phyloP scores from a whole-genome alignment of 495 filamentous ascomycete genomes.

The Neohortaea acidophila region DNA sequence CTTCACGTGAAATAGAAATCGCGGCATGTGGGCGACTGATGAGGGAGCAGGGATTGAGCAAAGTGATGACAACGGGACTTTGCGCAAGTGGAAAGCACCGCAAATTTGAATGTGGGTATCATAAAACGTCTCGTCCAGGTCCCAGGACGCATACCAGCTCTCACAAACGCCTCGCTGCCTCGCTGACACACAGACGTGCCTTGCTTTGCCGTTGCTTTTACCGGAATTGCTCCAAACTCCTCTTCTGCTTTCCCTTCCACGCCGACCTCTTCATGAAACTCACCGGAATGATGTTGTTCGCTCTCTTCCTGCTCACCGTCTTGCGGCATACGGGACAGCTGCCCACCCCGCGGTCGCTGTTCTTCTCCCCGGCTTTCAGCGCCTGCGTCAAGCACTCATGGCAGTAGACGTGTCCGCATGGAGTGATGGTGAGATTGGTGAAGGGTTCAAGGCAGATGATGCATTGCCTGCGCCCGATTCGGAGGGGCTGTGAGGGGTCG shows the following conservation, averaged over 20 bases:
- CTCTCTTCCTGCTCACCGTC: conserved; percentile 17
- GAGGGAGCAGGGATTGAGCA: no score
- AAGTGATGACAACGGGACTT: no score
- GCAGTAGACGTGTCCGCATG: conserved; percentile 81
- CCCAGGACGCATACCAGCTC: no score
- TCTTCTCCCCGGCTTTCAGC: conserved; percentile 44
- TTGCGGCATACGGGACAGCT: conserved; percentile 28
- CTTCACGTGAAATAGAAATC: no score
- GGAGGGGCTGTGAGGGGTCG: conserved; percentile 34
- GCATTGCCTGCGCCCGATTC: conserved; percentile 47
- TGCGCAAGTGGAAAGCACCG: no score
- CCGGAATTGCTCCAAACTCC: background rate
- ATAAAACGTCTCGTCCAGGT: no score
- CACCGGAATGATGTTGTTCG: conserved; percentile 21
- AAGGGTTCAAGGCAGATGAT: conserved; percentile 77
- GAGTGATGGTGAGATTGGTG: conserved; percentile 57
- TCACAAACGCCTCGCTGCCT: no score
- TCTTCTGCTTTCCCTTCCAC: conserved; percentile 8
- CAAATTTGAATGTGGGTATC: no score
- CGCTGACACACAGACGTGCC: no score
- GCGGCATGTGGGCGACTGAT: no score
- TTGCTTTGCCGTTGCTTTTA: no score
- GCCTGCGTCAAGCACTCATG: conserved; percentile 64
- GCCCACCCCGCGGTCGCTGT: conserved; percentile 18
- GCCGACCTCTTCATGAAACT: conserved; percentile 23